These are phyloP conservation scores for Fusarium caatingaense DNA, from an alignment of 2,329 filamentous ascomycete genomes.

Conservation along the genomic window DNA sequence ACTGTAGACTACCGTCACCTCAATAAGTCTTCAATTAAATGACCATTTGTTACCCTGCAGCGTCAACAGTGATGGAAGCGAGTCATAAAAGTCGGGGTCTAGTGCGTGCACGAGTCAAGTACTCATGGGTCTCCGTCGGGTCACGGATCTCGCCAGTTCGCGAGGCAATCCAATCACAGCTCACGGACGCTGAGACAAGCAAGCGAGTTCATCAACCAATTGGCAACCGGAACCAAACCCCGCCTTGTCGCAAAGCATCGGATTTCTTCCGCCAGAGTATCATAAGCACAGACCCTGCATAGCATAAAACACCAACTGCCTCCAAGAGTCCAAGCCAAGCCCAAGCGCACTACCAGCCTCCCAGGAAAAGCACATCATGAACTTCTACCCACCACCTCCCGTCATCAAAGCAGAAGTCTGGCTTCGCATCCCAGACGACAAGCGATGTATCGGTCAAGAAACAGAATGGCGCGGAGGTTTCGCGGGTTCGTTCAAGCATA, in stretches of 20 bases:
- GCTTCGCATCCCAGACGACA: constrained; percentile 50
- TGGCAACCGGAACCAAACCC: rapidly evolving
- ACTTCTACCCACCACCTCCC: constrained; percentile 51
- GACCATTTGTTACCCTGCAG: not conserved
- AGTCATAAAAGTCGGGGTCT: not conserved
- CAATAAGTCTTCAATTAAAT: no score
- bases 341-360: not conserved
- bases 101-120: not conserved
- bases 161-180: not conserved
- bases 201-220: not conserved
- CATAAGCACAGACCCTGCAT: not conserved
- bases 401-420: constrained; percentile 51
- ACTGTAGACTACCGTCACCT: no score
- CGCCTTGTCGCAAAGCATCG: not conserved
- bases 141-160: not conserved
- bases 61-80: rapidly evolving
- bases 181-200: not conserved
- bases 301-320: not conserved
- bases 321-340: not conserved
- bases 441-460: constrained; percentile 48
- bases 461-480: constrained; percentile 56
- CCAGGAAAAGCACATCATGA: constrained; percentile 37
- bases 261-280: not conserved
- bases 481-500: constrained; percentile 50
- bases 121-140: rapidly evolving